Evolutionary conservation across 1,284 basidiomycete species (phyloP).

Genomic region (Kwoniella shivajii): DNA sequence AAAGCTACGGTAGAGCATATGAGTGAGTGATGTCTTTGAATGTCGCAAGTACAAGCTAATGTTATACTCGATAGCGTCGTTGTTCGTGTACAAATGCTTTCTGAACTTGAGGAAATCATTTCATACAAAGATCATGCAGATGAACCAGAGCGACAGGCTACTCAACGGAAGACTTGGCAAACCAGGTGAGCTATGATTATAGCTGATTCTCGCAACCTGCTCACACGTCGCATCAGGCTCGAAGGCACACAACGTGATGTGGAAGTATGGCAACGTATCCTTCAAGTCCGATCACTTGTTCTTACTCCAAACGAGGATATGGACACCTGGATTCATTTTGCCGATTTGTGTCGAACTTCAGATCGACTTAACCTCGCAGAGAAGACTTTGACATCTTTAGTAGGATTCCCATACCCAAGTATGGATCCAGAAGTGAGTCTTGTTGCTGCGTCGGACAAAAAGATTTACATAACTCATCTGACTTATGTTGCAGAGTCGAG

Average conservation of each 20-base stretch:
- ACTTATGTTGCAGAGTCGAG: conserved; percentile 56
- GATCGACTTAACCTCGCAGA: conserved; percentile 87
- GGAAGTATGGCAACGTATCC: conserved; percentile 97
- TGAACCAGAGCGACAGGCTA: conserved; percentile 84
- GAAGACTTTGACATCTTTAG: conserved; percentile 92
- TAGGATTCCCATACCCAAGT: conserved; percentile 61
- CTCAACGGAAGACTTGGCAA: conserved; percentile 92
- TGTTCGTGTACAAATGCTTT: conserved; percentile 97
- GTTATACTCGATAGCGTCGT: conserved; percentile 68
- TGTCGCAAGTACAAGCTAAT: conserved; percentile 14
- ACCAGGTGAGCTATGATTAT: conserved; percentile 65
- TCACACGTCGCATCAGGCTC: conserved; percentile 60
- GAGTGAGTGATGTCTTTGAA: conserved; percentile 61
- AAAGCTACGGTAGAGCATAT: conserved; percentile 95
- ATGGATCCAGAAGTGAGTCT: conserved; percentile 45
- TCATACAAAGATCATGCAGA: conserved; percentile 92
- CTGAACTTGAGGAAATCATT: conserved; percentile 97
- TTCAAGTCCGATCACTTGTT: conserved; percentile 94
- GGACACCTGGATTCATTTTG: conserved; percentile 96
- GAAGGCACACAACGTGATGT: conserved; percentile 98
- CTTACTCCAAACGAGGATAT: conserved; percentile 92
- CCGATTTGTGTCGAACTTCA: conserved; percentile 81
- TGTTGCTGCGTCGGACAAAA: neutral
- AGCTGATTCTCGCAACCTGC: neutral
- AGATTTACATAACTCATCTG: conserved; percentile 25